These are phyloP conservation scores for Lathyrus oleraceus DNA, from an alignment of 306 rosid species.

Conservation along the genomic window DNA sequence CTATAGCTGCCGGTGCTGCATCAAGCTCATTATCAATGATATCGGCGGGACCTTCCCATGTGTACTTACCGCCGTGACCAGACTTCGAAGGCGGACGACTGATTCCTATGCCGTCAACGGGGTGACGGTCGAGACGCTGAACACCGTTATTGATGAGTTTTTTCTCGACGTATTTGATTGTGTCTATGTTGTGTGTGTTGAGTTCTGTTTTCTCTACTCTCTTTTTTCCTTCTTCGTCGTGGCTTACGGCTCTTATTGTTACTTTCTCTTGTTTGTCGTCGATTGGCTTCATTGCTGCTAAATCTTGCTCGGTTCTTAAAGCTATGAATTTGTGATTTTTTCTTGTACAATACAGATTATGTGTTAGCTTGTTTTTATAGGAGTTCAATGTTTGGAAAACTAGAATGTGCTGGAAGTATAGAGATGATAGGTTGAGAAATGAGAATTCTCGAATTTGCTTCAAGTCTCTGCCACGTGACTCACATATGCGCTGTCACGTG, in stretches of 20 bases:
- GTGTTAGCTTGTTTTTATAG: conserved; percentile 2
- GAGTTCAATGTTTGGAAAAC: neutral
- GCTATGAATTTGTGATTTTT: neutral
- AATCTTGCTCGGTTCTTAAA: neutral
- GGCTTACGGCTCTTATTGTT: conserved; percentile 59
- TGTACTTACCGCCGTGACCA: conserved; percentile 83
- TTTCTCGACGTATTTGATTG: conserved; percentile 61
- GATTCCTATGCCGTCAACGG: conserved; percentile 51
- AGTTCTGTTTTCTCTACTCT: conserved; percentile 58
- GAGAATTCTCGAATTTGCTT: conserved; percentile 8
- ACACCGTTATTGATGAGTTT: conserved; percentile 69
- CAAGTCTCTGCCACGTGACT: conserved; percentile 37
- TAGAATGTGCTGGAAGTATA: conserved; percentile 36
- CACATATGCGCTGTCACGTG: conserved; percentile 8
- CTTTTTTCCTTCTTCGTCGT: conserved; percentile 68
- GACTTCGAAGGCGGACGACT: conserved; percentile 58
- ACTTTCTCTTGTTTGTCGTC: conserved; percentile 55
- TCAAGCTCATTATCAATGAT: conserved; percentile 40
- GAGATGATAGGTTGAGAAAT: conserved; percentile 6
- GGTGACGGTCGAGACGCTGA: conserved; percentile 73
- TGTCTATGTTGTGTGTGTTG: conserved; percentile 58
- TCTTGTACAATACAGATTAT: neutral
- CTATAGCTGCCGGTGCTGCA: conserved; percentile 66
- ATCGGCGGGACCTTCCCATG: conserved; percentile 80
- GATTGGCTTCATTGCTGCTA: conserved; percentile 49